phyloP scores from a whole-genome alignment of 768 basidiomycete genomes.

The Leccinum variicolor region DNA sequence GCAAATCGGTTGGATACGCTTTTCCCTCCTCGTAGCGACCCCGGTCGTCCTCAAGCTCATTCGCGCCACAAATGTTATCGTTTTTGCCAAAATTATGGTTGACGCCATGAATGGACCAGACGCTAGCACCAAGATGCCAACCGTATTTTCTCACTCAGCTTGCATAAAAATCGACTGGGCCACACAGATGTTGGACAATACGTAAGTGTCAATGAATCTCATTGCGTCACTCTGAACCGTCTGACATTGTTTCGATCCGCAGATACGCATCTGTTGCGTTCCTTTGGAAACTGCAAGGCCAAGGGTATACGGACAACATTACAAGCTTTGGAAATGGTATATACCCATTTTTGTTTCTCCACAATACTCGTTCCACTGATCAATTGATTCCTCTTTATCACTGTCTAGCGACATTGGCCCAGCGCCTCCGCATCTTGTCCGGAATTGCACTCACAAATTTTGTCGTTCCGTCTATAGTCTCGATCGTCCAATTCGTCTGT shows the following conservation, averaged over 20 bases:
- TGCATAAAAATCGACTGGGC: conserved; percentile 32
- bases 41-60: conserved; percentile 24
- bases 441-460: conserved; percentile 33
- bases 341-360: background rate
- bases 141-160: conserved; percentile 13
- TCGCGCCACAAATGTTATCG: conserved; percentile 19
- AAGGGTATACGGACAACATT: background rate
- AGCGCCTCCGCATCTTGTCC: conserved; percentile 25
- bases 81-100: conserved; percentile 18
- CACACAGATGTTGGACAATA: conserved; percentile 28
- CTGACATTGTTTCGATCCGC: background rate
- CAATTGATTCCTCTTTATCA: background rate
- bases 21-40: conserved; percentile 8
- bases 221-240: no score
- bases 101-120: conserved; percentile 11
- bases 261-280: conserved; percentile 10
- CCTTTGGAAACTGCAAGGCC: conserved; percentile 10
- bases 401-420: conserved; percentile 14
- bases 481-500: conserved; percentile 17
- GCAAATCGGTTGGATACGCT: conserved; percentile 1
- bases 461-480: conserved; percentile 30
- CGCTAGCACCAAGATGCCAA: background rate
- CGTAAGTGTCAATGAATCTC: conserved; percentile 4
- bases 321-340: background rate
- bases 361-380: background rate